Evolutionary conservation across 2,329 filamentous ascomycete species (phyloP), one percentile per base, ranked within the genome.

Genomic region (Pseudogymnoascus sp.): DNA sequence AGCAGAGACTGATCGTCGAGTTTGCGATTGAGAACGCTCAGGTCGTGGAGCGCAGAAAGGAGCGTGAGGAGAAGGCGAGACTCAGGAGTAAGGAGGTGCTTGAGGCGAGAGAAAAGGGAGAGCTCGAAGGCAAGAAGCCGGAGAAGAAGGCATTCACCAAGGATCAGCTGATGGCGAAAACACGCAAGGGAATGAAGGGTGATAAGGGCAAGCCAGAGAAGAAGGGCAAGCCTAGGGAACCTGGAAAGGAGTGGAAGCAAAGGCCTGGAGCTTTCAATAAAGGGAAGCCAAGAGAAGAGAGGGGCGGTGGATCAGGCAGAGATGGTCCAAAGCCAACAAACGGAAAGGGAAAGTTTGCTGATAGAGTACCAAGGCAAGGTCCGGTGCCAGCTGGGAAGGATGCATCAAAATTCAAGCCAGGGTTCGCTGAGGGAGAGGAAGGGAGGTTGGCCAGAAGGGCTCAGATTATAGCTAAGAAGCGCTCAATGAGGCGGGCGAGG

Each of bases 1-100:
- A 91, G 73, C 92, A 94, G 75, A 83, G 94, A 10, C 77, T 99
- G 60, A 91, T 99, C 71, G 93, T 93, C 37, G 95, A 99, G 74
- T 99, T 99, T 73, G 92, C 94, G 18, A 96, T 99, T 73, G 94
- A 99, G 76, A 99, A 99, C 70, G 92, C 91, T 0, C 92, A 97
- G 71, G 94, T 99, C 1, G 88, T 99, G n/a, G 83, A 87, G 67
- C 82, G 94, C 66, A 83, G 95, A 61, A 83, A 80, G 64, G 84
- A 87, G 64, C 78, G 78, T 58, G 87, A 91, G 71, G 74, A 76
- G 60, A 84, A 84, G 66, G 77, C 80, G 4, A 74, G 79, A 42
- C 74, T 79, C 64, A 67, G 72, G 37, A 69, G 67, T 7, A 68
- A 72, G 62, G 72, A 75, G 60, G 69, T 74, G 21, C 62, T 72